phyloP scores from a whole-genome alignment of 176 grass and related monocot species.

The Avena atlantica region DNA sequence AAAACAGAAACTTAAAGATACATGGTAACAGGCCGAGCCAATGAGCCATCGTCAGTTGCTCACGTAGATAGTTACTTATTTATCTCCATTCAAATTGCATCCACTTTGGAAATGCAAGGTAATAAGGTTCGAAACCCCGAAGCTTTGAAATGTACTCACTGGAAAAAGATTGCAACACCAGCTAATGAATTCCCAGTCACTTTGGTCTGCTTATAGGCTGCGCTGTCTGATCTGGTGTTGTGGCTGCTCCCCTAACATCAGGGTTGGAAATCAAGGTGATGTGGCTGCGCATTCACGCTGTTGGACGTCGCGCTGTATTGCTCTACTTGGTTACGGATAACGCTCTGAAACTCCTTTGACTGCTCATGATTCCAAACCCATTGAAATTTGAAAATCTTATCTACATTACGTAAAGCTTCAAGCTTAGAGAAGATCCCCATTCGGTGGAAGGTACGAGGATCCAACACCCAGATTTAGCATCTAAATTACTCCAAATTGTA shows the following conservation, averaged over 20 bases:
- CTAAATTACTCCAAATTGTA: not conserved
- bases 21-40: not conserved
- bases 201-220: not conserved
- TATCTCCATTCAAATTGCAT: not conserved
- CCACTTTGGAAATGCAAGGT: not conserved
- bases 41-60: not conserved
- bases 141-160: not conserved
- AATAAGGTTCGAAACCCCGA: not conserved
- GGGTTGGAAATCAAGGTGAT: too few relatives aligned
- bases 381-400: not conserved
- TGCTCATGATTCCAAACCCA: not conserved
- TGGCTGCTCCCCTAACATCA: too few relatives aligned
- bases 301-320: too few relatives aligned
- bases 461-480: not conserved
- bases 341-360: not conserved
- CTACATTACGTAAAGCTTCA: not conserved
- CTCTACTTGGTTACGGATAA: not conserved
- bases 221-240: too few relatives aligned
- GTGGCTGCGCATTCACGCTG: too few relatives aligned
- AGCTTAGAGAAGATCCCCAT: constrained; percentile 3
- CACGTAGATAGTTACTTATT: not conserved
- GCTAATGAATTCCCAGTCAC: not conserved
- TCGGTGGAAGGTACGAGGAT: not conserved
- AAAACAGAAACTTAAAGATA: not conserved
- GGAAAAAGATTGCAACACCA: not conserved